Percentiles rank a stretch among this genome's conserved stretches.
Conservation (phyloP, 495 filamentous ascomycete species). For the Aeminium ludgeri region DNA sequence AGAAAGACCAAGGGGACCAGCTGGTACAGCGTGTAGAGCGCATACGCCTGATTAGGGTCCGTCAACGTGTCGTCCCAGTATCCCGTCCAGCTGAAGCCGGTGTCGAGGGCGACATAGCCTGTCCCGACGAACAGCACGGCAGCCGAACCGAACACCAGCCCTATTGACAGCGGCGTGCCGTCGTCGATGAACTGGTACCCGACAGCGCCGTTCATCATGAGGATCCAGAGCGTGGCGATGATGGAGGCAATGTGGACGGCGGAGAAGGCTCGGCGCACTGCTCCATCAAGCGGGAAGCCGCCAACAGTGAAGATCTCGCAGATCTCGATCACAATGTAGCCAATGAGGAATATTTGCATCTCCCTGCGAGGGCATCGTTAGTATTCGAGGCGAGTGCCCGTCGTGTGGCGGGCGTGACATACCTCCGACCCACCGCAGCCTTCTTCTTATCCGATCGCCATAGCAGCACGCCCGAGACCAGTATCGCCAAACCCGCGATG, state of each 20-base stretch:
- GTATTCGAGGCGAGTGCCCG: constrained; percentile 1
- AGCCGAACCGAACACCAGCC: constrained; percentile 53
- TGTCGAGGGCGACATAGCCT: constrained; percentile 91
- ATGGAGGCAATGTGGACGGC: constrained; percentile 88
- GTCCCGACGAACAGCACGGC: constrained; percentile 67
- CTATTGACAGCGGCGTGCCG: constrained; percentile 69
- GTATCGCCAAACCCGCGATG: constrained; percentile 60
- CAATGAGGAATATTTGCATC: constrained; percentile 82
- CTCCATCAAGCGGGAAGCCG: constrained; percentile 55
- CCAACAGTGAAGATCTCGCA: constrained; percentile 95
- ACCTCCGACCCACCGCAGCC: constrained; percentile 91
- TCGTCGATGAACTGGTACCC: constrained; percentile 91
- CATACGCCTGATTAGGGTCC: constrained; percentile 47
- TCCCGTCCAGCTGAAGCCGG: constrained; percentile 68
- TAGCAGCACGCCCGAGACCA: constrained; percentile 45
- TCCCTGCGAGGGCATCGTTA: constrained; percentile 40
- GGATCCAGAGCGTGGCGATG: constrained; percentile 71
- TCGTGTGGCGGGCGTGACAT: constrained; percentile 11
- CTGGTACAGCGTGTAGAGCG: constrained; percentile 87
- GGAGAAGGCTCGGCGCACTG: constrained; percentile 63
- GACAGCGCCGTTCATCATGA: constrained; percentile 81
- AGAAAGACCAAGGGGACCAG: constrained; percentile 80
- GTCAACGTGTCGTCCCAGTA: constrained; percentile 40
- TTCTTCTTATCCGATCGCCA: constrained; percentile 78
- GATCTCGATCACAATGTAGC: constrained; percentile 77